These are phyloP conservation scores for Funneliformis mosseae DNA, from an alignment of 192 early-diverging fungal species.

Conservation along the genomic window DNA sequence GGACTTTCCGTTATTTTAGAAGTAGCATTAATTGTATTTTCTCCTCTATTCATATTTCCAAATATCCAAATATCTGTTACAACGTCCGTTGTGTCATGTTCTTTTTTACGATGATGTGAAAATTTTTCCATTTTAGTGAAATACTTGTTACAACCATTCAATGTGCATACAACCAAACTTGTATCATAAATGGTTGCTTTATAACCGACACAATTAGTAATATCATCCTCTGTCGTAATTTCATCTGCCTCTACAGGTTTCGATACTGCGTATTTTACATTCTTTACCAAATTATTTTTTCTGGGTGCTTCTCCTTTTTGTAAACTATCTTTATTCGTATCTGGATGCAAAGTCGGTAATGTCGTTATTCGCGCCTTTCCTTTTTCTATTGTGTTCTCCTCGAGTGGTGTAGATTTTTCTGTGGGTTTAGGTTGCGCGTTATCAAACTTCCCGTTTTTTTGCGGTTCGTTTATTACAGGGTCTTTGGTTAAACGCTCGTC, in stretches of 20 bases:
- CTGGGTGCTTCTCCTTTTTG: background rate
- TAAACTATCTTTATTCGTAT: conserved; percentile 3
- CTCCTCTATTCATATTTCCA: conserved; percentile 35
- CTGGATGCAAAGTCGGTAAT: background rate
- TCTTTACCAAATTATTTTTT: background rate
- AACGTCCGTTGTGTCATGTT: conserved; percentile 31
- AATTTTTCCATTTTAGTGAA: conserved; percentile 33
- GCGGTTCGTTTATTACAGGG: background rate
- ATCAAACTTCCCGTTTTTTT: background rate
- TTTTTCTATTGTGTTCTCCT: background rate
- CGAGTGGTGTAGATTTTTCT: background rate
- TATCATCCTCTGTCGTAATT: conserved; percentile 28
- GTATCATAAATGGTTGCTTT: conserved; percentile 35
- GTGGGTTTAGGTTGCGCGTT: background rate
- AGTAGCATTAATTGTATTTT: background rate
- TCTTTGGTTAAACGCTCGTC: background rate
- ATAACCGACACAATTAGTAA: conserved; percentile 32
- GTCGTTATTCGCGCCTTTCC: background rate
- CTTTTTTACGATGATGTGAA: conserved; percentile 22
- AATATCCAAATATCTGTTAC: conserved; percentile 32
- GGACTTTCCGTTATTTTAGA: background rate
- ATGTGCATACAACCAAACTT: conserved; percentile 33
- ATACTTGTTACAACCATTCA: conserved; percentile 32
- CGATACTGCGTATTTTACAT: conserved; percentile 18
- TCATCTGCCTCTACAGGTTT: conserved; percentile 17